Percentiles rank a stretch among this genome's conserved stretches.
Conservation (phyloP, 352 stramenopile species). For the Phytopythium helicoides region DNA sequence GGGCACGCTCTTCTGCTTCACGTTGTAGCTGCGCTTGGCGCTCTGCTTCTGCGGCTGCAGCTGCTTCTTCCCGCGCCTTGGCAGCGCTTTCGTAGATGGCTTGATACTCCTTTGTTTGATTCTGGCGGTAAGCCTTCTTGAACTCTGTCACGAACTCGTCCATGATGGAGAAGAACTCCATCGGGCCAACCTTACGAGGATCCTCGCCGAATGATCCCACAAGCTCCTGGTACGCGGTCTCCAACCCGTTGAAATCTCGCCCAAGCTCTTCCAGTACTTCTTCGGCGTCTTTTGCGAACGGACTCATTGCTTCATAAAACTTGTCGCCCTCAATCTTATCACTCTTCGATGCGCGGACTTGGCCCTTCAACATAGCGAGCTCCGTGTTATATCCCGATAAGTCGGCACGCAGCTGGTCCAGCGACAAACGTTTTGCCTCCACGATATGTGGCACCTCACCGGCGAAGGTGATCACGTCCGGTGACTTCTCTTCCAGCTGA, state of each 20-base stretch:
- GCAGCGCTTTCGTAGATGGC: slow-evolving; percentile 68
- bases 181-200: slow-evolving; percentile 72
- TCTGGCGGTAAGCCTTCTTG: slow-evolving; percentile 87
- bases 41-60: slow-evolving; percentile 39
- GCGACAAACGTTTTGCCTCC: slow-evolving; percentile 74
- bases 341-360: slow-evolving; percentile 76
- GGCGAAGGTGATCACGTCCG: slow-evolving; percentile 75
- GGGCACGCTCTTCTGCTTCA: slow-evolving; percentile 52
- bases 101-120: slow-evolving; percentile 86
- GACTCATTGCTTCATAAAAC: slow-evolving; percentile 82
- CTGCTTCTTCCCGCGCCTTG: slow-evolving; percentile 41
- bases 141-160: slow-evolving; percentile 85
- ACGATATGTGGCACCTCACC: slow-evolving; percentile 76
- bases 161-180: slow-evolving; percentile 82
- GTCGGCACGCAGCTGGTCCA: slow-evolving; percentile 81
- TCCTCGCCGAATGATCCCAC: slow-evolving; percentile 85
- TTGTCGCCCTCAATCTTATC: slow-evolving; percentile 69
- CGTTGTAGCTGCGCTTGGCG: slow-evolving; percentile 40
- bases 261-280: slow-evolving; percentile 81
- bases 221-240: slow-evolving; percentile 76
- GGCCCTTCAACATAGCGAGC: slow-evolving; percentile 78
- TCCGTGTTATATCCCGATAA: slow-evolving; percentile 82
- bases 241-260: slow-evolving; percentile 67
- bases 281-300: slow-evolving; percentile 76
- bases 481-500: slow-evolving; percentile 74